Evolutionary conservation across 1,284 basidiomycete species (phyloP), one percentile per base, ranked within the genome.

Genomic region (Boletus mariae): DNA sequence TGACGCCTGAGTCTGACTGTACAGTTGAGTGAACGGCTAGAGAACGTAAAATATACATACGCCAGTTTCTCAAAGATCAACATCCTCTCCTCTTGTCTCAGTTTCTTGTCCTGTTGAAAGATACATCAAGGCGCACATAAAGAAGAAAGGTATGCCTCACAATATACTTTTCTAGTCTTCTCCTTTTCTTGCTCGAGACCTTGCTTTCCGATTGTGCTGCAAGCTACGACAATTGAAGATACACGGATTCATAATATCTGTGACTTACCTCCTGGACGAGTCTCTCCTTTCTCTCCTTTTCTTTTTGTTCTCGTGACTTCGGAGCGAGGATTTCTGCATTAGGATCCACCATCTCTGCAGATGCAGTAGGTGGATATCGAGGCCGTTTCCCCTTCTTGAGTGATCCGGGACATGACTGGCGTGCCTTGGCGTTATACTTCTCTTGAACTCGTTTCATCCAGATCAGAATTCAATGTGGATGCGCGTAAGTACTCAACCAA

Each of bases 141-240:
- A 45, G 51, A 26, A 44, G 35, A 47, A 1, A 31, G n/a, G 20
- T 20, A 35, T 15, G 5, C 67, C 79, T 59, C 52, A 90, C 90
- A 59, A 94, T 91, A 61, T 91, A 94, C 62, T 90, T 91, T 59
- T 93, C 91, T 10, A 94, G 70, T 43, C 87, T 75, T 65, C 85
- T 90, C 73, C 82, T 87, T 73, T 90, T 92, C 73, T 90, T 90
- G 55, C 75, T 81, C 42, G 80, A 88, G 72, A 88, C 82, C 66
- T 87, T 90, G 5, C 81, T 83, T 49, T 85, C 77, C 9, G 80
- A 77, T 64, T 85, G 77, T n/a, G 77, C 77, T 48, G 79, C 70
- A 49, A 83, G 73, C 81, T 83, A 53, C 25, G 28, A 28, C 13
- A 55, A 45, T 55, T 57, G 28, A 38, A 25, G 41, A 41, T 23